Conservation (phyloP, 2,329 filamentous ascomycete genomes). For the Aspergillus brasiliensis region DNA sequence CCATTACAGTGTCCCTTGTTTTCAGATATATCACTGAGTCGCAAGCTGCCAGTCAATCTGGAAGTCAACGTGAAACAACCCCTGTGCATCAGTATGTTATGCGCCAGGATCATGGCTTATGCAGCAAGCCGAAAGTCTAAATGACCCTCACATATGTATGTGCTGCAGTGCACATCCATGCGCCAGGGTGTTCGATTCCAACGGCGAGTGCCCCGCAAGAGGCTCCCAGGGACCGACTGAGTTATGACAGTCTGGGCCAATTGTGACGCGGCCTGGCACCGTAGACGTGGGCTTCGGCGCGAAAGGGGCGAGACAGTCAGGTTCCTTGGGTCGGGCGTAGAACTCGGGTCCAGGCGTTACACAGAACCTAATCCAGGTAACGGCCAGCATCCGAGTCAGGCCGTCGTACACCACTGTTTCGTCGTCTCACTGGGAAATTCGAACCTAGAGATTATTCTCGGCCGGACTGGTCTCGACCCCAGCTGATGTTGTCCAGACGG, state of each 20-base stretch:
- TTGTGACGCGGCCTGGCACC: neutral
- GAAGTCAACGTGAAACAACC: slow-evolving; percentile 2
- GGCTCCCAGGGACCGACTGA: neutral
- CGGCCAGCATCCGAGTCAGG: neutral
- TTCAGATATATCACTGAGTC: neutral
- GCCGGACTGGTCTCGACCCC: neutral
- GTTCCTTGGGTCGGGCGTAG: neutral
- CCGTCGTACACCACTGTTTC: neutral
- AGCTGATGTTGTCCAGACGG: neutral
- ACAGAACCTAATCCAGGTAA: neutral
- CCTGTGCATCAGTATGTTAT: slow-evolving; percentile 6
- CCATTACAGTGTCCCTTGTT: neutral
- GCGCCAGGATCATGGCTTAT: slow-evolving; percentile 12
- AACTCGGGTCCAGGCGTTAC: neutral
- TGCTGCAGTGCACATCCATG: neutral
- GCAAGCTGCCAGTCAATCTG: neutral
- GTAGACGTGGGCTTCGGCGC: neutral
- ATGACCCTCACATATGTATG: slow-evolving; percentile 1
- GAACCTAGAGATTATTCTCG: neutral
- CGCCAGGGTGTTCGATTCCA: neutral
- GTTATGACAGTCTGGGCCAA: neutral
- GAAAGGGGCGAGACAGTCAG: neutral
- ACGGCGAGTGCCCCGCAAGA: neutral
- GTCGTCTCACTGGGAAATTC: neutral
- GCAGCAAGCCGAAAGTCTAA: slow-evolving; percentile 18